Evolutionary conservation across 1,139 yeast genomes (phyloP).

Genomic region (Sugiyamaella paludigena): DNA sequence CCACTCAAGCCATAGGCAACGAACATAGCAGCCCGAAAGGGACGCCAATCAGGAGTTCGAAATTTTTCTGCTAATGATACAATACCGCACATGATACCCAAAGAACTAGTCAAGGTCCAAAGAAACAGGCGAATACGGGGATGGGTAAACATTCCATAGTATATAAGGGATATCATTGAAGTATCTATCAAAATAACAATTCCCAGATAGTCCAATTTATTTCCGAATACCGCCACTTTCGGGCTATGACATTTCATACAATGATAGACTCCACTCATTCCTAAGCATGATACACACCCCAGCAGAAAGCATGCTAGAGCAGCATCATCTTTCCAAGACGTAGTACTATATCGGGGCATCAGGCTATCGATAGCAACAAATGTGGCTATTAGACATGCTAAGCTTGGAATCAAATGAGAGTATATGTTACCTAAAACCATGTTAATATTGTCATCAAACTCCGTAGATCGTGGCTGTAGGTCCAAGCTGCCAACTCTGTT

Average conservation of each 20-base stretch:
- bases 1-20: slow-evolving; percentile 81
- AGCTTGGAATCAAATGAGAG: slow-evolving; percentile 73
- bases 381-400: slow-evolving; percentile 36
- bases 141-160: slow-evolving; percentile 48
- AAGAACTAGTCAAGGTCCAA: slow-evolving; percentile 46
- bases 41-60: slow-evolving; percentile 67
- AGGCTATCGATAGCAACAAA: slow-evolving; percentile 20
- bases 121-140: slow-evolving; percentile 45
- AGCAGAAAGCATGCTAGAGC: slow-evolving; percentile 46
- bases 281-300: slow-evolving; percentile 60
- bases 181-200: slow-evolving; percentile 73
- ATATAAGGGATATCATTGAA: slow-evolving; percentile 68
- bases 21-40: slow-evolving; percentile 75
- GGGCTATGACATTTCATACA: slow-evolving; percentile 73
- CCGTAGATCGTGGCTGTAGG: not conserved
- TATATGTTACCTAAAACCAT: slow-evolving; percentile 53
- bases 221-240: slow-evolving; percentile 60
- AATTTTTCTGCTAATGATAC: slow-evolving; percentile 67
- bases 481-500: not conserved
- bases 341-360: slow-evolving; percentile 45
- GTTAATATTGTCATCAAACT: not conserved
- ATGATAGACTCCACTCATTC: slow-evolving; percentile 75
- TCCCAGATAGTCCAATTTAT: slow-evolving; percentile 83
- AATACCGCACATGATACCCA: slow-evolving; percentile 63
- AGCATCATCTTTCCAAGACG: slow-evolving; percentile 45